phyloP scores from a whole-genome alignment of 176 grass and related monocot genomes.

The Triticum dicoccoides region DNA sequence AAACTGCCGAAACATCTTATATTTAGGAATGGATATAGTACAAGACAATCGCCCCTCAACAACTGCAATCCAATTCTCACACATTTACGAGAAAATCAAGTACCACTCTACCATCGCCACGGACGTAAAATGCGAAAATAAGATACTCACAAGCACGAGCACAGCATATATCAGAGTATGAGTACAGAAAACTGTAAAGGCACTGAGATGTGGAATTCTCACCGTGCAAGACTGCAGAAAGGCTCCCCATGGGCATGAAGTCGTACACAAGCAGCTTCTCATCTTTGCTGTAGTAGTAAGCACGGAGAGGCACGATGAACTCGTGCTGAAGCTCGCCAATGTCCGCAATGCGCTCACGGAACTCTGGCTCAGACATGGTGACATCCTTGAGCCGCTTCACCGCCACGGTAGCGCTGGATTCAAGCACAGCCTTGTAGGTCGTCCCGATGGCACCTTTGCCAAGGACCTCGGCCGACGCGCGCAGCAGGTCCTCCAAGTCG shows the following conservation, averaged over 20 bases:
- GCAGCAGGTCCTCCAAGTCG: constrained; percentile 64
- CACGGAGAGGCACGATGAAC: constrained; percentile 64
- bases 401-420: constrained; percentile 56
- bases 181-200: background rate
- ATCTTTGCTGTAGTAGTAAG: constrained; percentile 91
- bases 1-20: too few species aligned
- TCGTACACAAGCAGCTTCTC: constrained; percentile 85
- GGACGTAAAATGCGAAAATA: constrained; percentile 15
- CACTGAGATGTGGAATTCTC: background rate
- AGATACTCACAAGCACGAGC: background rate
- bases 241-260: constrained; percentile 77
- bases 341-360: constrained; percentile 47
- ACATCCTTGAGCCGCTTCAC: constrained; percentile 83
- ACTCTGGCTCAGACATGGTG: constrained; percentile 55
- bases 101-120: background rate
- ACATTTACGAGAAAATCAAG: background rate
- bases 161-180: background rate
- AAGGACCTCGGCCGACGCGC: constrained; percentile 67
- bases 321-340: constrained; percentile 61
- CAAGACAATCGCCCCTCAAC: background rate
- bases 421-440: constrained; percentile 67
- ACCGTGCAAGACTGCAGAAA: constrained; percentile 73
- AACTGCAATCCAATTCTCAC: background rate
- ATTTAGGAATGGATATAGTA: too few species aligned
- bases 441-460: constrained; percentile 83